These are phyloP conservation scores for Nakazawaea wickerhamii DNA, from an alignment of 805 yeast species.

Conservation along the genomic window DNA sequence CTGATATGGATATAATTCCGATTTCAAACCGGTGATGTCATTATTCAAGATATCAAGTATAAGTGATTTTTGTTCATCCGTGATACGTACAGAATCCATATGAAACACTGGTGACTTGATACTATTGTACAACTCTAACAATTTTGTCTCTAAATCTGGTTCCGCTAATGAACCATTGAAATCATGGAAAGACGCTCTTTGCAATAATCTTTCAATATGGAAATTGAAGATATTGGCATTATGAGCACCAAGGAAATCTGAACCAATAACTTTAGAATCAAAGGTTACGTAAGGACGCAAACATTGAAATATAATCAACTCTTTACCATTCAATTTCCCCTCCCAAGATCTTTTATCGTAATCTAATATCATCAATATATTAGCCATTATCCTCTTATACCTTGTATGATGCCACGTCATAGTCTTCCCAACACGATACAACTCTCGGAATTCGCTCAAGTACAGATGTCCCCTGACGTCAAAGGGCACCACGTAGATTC, in stretches of 20 bases:
- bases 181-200: slow-evolving; percentile 15
- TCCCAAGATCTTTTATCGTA: slow-evolving; percentile 35
- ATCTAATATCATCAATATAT: slow-evolving; percentile 38
- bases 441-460: slow-evolving; percentile 30
- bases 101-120: slow-evolving; percentile 27
- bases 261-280: slow-evolving; percentile 16
- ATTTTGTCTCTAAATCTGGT: slow-evolving; percentile 17
- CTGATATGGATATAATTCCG: slow-evolving; percentile 53
- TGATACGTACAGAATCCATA: slow-evolving; percentile 15
- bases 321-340: slow-evolving; percentile 7
- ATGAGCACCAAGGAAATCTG: slow-evolving; percentile 6
- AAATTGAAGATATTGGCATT: slow-evolving; percentile 17
- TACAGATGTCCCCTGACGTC: slow-evolving; percentile 33
- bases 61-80: slow-evolving; percentile 18
- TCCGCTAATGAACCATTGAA: slow-evolving; percentile 12
- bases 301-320: slow-evolving; percentile 18
- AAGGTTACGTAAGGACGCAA: slow-evolving; percentile 15
- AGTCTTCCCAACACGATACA: slow-evolving; percentile 28
- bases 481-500: slow-evolving; percentile 44
- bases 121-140: slow-evolving; percentile 30
- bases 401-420: slow-evolving; percentile 29
- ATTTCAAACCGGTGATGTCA: slow-evolving; percentile 40
- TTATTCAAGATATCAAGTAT: slow-evolving; percentile 22
- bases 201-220: slow-evolving; percentile 32
- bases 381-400: slow-evolving; percentile 28